Percentiles rank a stretch among this genome's conserved stretches.
Conservation (phyloP, 108 stramenopile species). For the Fragilaria crotonensis region DNA sequence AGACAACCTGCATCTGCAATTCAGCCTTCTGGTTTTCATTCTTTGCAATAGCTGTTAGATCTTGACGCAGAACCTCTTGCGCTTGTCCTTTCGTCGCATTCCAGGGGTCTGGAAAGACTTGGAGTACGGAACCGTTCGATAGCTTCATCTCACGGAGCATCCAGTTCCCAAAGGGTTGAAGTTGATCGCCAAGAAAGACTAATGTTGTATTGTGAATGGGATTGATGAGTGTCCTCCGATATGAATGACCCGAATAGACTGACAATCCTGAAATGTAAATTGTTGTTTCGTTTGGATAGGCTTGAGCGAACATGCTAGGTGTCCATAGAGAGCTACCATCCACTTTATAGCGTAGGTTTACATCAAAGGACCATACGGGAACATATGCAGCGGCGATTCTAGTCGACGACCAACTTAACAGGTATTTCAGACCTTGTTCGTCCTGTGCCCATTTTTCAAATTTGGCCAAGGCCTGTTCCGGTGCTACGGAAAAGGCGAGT, state of each 20-base stretch:
- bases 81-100: conserved; percentile 65
- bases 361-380: conserved; percentile 73
- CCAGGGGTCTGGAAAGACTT: conserved; percentile 76
- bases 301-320: conserved; percentile 45
- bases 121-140: conserved; percentile 26
- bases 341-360: conserved; percentile 57
- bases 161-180: conserved; percentile 64
- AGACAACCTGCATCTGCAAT: conserved; percentile 60
- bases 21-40: conserved; percentile 12
- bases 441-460: conserved; percentile 61
- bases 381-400: conserved; percentile 51
- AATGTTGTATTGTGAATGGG: conserved; percentile 69
- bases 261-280: conserved; percentile 68
- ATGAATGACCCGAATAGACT: conserved; percentile 68
- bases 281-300: conserved; percentile 28
- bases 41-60: conserved; percentile 47
- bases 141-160: conserved; percentile 61
- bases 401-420: conserved; percentile 36
- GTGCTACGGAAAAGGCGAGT: conserved; percentile 59
- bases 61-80: conserved; percentile 45
- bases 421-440: conserved; percentile 62
- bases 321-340: conserved; percentile 13
- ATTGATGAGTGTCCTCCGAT: conserved; percentile 65
- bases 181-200: conserved; percentile 62
- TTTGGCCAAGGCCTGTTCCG: conserved; percentile 57